Evolutionary conservation across 139 green algal genomes (phyloP), one percentile per base, ranked within the genome.

Genomic region (Ulvella scutata): DNA sequence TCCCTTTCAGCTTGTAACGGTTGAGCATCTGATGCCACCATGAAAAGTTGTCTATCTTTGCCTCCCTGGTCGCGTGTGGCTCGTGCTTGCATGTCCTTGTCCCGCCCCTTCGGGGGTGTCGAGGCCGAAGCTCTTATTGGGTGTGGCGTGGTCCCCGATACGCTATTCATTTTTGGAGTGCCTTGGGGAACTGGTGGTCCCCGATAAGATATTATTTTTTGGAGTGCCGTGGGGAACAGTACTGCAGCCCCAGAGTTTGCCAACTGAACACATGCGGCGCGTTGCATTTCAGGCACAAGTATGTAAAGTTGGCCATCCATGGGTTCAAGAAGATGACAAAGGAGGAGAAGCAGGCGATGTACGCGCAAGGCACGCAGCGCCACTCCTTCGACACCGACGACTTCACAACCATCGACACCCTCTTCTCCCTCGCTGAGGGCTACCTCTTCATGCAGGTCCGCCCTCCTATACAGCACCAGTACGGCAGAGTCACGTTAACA

Each of bases 261-360:
- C 82, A 72, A n/a, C n/a, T n/a, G n/a, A n/a, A n/a, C n/a, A n/a
- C n/a, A n/a, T n/a, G n/a, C n/a, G n/a, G n/a, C n/a, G n/a, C n/a
- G n/a, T n/a, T n/a, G n/a, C n/a, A n/a, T n/a, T n/a, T n/a, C n/a
- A n/a, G 92, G 1, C 93, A 97, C 89, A 97, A 96, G 78, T 99
- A 99, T 76, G 94, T 97, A 9, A 99, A 99, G 87, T 60, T 98
- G 3, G 94, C 91, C 0, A 96, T 94, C 78, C 94, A 99, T 76
- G 94, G 94, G 37, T 97, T 98, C 78, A 34, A 33, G n/a, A 40
- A 79, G 72, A 83, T 99, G 35, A 79, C 62, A 0, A 72, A 85
- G 0, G 85, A 92, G 17, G 81, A 93, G 51, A 84, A 92, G 10
- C 72, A 87, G 38, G 61, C 44, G 36, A 60, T 35, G 10, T 79